Evolutionary conservation across 306 rosid species (phyloP).

Genomic region (Rosa rugosa): DNA sequence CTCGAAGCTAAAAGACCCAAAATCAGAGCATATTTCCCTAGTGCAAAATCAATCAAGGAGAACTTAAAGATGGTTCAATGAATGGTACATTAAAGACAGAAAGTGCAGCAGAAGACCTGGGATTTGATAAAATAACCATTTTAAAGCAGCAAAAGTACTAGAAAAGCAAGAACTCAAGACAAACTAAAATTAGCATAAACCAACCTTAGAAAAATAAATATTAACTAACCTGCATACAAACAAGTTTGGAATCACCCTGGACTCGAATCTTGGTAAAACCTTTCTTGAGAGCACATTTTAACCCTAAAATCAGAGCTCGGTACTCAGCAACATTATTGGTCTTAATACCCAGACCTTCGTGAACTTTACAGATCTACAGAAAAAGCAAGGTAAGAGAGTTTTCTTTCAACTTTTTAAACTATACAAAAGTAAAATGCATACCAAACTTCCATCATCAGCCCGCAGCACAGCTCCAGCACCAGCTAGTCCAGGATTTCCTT

Average conservation of each 20-base stretch:
- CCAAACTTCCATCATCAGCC: conserved; percentile 79
- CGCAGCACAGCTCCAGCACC: conserved; percentile 97
- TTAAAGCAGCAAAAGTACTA: not conserved
- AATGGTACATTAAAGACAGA: not conserved
- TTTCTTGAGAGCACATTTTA: conserved; percentile 78
- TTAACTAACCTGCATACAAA: conserved; percentile 89
- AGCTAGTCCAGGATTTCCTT: conserved; percentile 93
- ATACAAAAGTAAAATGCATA: conserved; percentile 37
- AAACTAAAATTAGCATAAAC: not conserved
- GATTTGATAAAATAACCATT: not conserved
- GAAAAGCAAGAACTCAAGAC: not conserved
- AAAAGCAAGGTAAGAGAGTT: conserved; percentile 34
- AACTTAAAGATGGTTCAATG: not conserved
- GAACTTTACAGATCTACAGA: conserved; percentile 72
- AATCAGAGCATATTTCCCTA: not conserved
- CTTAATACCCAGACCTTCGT: conserved; percentile 79
- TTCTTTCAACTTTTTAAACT: conserved; percentile 7
- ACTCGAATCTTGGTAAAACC: conserved; percentile 63
- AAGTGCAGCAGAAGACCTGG: not conserved
- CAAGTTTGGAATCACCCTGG: conserved; percentile 93
- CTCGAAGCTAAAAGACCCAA: not conserved
- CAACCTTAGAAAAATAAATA: not conserved
- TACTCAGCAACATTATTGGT: conserved; percentile 93
- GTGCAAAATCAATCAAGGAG: not conserved
- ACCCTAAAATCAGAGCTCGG: conserved; percentile 82